Base-by-base conservation (phyloP, 306 rosid genomes). In the Fragaria ananassa region DNA sequence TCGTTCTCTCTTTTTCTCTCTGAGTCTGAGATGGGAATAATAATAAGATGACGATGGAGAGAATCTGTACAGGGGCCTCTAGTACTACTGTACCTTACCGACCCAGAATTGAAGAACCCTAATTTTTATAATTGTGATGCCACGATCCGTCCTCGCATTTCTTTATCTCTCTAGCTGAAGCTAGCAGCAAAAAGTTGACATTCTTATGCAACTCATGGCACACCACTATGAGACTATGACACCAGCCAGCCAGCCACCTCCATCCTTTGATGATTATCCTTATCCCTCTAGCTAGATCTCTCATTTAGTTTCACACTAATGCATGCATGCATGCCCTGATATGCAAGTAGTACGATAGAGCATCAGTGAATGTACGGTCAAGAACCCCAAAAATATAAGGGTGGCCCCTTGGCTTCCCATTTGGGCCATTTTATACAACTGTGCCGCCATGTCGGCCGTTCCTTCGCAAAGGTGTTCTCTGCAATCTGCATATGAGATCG, bases 101-200 rank as follows among this genome's bases (percentile, higher is more conserved):
- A 47, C 44, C 17, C 31, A 42, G 45, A 42, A 27, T 31, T 31
- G 15, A 25, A 54, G 29, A 60, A 62, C 47, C 37, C 35, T 65
- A 27, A 13, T 13, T 1, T 60, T 60, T 60, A 39, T 60, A 25
- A 27, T 27, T 60, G 91, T 29, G 88, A 90, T 88, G 95, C 91
- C 41, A 86, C 79, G 93, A 89, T 70, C 88, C 89, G 88, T 18
- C 91, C 70, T 53, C 39, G 88, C 78, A 9, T 13, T 66, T 44
- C 27, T 74, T 69, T 79, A 70, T 76, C 62, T 41, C 47, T 37
- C 12, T 10, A 44, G 19, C 35, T 45, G 74, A 25, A 19, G 68
- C 25, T 27, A 57, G 56, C 12, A 9, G 56, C 12, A 9, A 82
- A 83, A 31, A 91, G 86, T 76, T 77, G 78, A 83, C 83, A 78